Percentiles rank a stretch among this genome's conserved stretches.
Conservation (phyloP, 2,329 filamentous ascomycete species). For the Fusarium graminum region DNA sequence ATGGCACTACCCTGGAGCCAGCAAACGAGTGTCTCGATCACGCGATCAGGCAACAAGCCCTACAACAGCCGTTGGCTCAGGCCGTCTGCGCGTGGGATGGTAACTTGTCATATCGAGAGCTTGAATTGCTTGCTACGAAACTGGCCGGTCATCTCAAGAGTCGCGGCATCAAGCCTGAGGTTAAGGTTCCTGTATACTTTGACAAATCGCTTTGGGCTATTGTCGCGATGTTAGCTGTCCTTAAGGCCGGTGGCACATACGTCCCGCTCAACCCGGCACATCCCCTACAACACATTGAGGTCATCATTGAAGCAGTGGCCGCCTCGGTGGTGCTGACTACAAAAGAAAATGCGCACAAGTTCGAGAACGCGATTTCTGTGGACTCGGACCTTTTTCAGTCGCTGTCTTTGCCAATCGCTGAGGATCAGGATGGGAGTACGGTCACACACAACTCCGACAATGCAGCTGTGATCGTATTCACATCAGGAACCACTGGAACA, state of each 20-base stretch:
- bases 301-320: slow-evolving; percentile 12
- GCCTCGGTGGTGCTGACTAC: slow-evolving; percentile 12
- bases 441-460: slow-evolving; percentile 13
- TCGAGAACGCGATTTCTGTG: slow-evolving; percentile 11
- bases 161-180: slow-evolving; percentile 49
- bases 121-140: slow-evolving; percentile 47
- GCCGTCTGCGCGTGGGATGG: slow-evolving; percentile 48
- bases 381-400: slow-evolving; percentile 19
- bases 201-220: slow-evolving; percentile 46
- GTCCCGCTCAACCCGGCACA: slow-evolving; percentile 36
- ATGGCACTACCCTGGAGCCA: slow-evolving; percentile 21
- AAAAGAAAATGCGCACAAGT: slow-evolving; percentile 7
- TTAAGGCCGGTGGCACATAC: slow-evolving; percentile 46
- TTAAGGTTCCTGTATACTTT: slow-evolving; percentile 40
- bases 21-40: slow-evolving; percentile 45
- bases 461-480: slow-evolving; percentile 18
- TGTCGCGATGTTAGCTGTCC: slow-evolving; percentile 44
- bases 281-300: slow-evolving; percentile 13
- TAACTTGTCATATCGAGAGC: slow-evolving; percentile 57
- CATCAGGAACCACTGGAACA: slow-evolving; percentile 14
- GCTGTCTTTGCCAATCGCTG: slow-evolving; percentile 8
- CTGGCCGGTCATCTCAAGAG: slow-evolving; percentile 53
- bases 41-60: slow-evolving; percentile 22
- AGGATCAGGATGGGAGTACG: slow-evolving; percentile 10
- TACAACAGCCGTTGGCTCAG: slow-evolving; percentile 28